Evolutionary conservation across 2,329 filamentous ascomycete species (phyloP).

Genomic region (Talaromyces sp.): DNA sequence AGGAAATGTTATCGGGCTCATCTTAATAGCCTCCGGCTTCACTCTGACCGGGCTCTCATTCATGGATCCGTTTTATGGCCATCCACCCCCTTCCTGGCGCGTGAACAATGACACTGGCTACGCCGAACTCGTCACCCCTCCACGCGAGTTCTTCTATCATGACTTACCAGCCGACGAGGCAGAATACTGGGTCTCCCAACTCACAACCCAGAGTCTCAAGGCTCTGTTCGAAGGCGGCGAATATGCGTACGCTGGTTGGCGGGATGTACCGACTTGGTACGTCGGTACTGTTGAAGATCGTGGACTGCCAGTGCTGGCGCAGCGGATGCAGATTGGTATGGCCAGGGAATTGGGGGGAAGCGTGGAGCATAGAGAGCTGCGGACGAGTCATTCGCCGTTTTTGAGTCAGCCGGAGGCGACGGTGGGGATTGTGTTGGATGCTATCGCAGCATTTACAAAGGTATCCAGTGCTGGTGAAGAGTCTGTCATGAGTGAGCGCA

Average conservation of each 20-base stretch:
- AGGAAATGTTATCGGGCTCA: constrained; percentile 46
- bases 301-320: constrained; percentile 39
- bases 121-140: constrained; percentile 37
- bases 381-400: constrained; percentile 51
- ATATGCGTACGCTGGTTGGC: constrained; percentile 47
- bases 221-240: constrained; percentile 48
- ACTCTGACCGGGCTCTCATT: constrained; percentile 38
- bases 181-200: constrained; percentile 41
- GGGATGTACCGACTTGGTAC: constrained; percentile 49
- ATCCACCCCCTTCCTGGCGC: constrained; percentile 44
- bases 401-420: constrained; percentile 46
- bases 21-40: constrained; percentile 48
- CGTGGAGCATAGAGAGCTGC: constrained; percentile 42
- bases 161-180: constrained; percentile 48
- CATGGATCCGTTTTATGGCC: constrained; percentile 42
- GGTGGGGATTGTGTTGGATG: constrained; percentile 38
- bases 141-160: constrained; percentile 50
- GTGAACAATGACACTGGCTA: constrained; percentile 42
- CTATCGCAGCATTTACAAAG: constrained; percentile 31
- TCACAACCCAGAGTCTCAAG: constrained; percentile 44
- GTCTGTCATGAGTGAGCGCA: background rate
- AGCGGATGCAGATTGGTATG: constrained; percentile 38
- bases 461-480: constrained; percentile 1
- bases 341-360: constrained; percentile 39
- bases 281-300: constrained; percentile 44